Evolutionary conservation across 179 eudicot species (phyloP).

Genomic region (Spergularia azorica): DNA sequence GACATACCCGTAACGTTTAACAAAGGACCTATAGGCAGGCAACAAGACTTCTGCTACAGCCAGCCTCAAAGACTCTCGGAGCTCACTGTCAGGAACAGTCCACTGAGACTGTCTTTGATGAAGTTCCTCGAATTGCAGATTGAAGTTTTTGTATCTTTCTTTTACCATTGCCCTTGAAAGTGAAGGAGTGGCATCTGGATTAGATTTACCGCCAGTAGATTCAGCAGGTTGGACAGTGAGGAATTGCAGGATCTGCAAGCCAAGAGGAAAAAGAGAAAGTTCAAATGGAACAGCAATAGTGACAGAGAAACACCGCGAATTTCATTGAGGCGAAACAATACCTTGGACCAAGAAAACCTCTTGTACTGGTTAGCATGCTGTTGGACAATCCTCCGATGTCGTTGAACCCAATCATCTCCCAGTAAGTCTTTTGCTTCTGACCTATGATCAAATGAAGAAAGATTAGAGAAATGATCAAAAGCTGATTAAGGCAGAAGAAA

Average conservation of each 20-base stretch:
- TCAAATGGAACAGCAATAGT: neutral
- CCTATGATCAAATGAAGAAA: slow-evolving; percentile 37
- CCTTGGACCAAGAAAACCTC: slow-evolving; percentile 93
- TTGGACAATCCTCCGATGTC: slow-evolving; percentile 86
- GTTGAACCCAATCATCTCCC: slow-evolving; percentile 97
- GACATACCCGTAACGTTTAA: slow-evolving; percentile 68
- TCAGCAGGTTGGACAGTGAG: slow-evolving; percentile 53
- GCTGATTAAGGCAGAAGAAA: neutral
- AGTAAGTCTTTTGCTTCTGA: slow-evolving; percentile 88
- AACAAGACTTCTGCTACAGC: slow-evolving; percentile 92
- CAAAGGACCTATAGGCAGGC: slow-evolving; percentile 86
- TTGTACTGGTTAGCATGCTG: slow-evolving; percentile 95
- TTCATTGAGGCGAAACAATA: slow-evolving; percentile 18
- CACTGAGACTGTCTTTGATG: slow-evolving; percentile 93
- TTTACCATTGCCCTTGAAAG: slow-evolving; percentile 69
- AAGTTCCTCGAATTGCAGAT: slow-evolving; percentile 77
- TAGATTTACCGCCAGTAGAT: slow-evolving; percentile 28
- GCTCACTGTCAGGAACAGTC: slow-evolving; percentile 91
- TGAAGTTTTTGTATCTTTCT: slow-evolving; percentile 85
- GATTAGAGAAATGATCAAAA: neutral
- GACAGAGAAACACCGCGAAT: neutral
- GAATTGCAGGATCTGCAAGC: slow-evolving; percentile 69
- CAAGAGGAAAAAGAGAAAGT: neutral
- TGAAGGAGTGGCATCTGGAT: slow-evolving; percentile 32
- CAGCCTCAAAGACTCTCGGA: slow-evolving; percentile 61